phyloP scores from a whole-genome alignment of 2,329 filamentous ascomycete species.

The Aspergillus unguis region DNA sequence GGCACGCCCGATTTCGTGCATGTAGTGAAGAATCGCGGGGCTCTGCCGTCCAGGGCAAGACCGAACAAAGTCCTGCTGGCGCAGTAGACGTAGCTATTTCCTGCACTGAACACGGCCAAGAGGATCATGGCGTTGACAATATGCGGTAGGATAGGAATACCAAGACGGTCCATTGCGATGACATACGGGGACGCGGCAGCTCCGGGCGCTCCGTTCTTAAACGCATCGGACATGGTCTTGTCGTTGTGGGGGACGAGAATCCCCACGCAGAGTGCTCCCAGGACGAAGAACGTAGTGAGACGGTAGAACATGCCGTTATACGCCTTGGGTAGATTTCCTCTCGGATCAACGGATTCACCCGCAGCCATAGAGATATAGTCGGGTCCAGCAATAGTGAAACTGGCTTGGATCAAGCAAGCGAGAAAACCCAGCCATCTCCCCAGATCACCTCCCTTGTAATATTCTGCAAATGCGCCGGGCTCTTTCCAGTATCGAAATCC shows the following conservation, averaged over 20 bases:
- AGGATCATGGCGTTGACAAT: constrained; percentile 72
- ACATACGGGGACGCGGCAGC: constrained; percentile 70
- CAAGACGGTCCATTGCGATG: constrained; percentile 64
- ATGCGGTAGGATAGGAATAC: constrained; percentile 62
- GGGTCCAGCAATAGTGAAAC: constrained; percentile 65
- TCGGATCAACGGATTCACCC: constrained; percentile 69
- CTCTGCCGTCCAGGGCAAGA: constrained; percentile 65
- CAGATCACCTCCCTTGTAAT: constrained; percentile 61
- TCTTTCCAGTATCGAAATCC: constrained; percentile 67
- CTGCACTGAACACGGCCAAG: constrained; percentile 65
- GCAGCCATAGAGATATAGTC: constrained; percentile 65
- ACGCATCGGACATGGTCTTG: constrained; percentile 57
- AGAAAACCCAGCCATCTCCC: constrained; percentile 75
- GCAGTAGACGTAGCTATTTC: constrained; percentile 67
- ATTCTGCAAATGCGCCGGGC: constrained; percentile 67
- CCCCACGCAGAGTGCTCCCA: constrained; percentile 69
- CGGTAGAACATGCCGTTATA: constrained; percentile 79
- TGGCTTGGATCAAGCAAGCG: constrained; percentile 68
- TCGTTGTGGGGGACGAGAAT: constrained; percentile 71
- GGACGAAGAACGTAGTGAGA: constrained; percentile 70
- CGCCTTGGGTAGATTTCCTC: constrained; percentile 66
- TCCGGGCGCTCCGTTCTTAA: constrained; percentile 57
- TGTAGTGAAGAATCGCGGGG: constrained; percentile 62
- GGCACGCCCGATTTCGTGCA: constrained; percentile 67
- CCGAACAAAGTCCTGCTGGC: constrained; percentile 67